Evolutionary conservation across 768 basidiomycete species (phyloP), one percentile per base, ranked within the genome.

Genomic region (Suillus placidus): DNA sequence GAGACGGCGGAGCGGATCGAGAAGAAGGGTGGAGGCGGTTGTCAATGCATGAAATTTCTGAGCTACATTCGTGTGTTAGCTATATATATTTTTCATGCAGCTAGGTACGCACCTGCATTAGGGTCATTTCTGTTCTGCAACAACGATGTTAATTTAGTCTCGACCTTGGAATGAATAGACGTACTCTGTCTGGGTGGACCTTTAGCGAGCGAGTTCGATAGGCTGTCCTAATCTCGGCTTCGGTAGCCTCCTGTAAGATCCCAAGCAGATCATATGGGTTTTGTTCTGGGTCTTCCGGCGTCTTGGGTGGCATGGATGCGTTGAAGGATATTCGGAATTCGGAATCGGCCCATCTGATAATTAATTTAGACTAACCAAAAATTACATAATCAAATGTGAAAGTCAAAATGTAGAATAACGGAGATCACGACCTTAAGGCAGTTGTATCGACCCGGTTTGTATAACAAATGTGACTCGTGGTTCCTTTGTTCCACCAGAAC

Each of bases 21-120:
- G 88, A 7, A 95, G 81, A 2, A 93, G 81, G 73, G 93, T 89
- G 70, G 92, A 91, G 0, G 93, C 91, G 66, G 87, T 87, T 63
- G 90, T 94, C 58, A 95, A 85, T 64, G 91, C 91, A 73, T 95
- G 93, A 72, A 95, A 94, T 73, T 92, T 91, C 64, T 88, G 84
- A 2, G 90, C 90, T 87, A 64, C 35, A 12, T 52, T 32, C 34
- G 47, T n/a, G 30, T 13, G 54, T 68, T 47, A 65, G 45, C 26
- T 37, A 34, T 13, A 37, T n/a, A 26, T 26, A 1, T 61, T n/a
- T 38, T 37, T 45, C 9, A 52, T 4, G 38, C 13, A 12, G 20
- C 10, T 18, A 38, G 14, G 13, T 14, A 70, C 80, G 63, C 63
- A 87, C 90, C 88, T 77, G 93, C 93, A 78, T 92, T 84, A 45